Base-by-base conservation (phyloP, 768 basidiomycete genomes). In the Boletus vinaceobasis region DNA sequence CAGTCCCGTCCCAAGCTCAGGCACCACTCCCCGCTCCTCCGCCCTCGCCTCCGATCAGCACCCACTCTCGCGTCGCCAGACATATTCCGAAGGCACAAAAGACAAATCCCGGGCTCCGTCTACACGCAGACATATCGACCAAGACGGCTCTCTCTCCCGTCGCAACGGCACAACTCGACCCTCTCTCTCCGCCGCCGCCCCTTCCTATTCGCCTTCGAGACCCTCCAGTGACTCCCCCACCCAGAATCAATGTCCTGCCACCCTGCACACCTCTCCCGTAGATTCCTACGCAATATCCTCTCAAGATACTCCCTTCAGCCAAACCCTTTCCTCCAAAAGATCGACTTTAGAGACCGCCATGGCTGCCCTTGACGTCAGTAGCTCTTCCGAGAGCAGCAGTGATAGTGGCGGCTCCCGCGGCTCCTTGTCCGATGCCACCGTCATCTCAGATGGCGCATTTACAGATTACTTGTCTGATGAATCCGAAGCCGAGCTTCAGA, bases 391-490 rank as follows among this genome's bases (percentile, higher is more conserved):
- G 63, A 81, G 84, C 65, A 83, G 81, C 64, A 83, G 85, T 58
- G 84, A 86, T 44, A 76, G 76, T 36, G 68, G 69, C 63, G 74
- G 77, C 57, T 74, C 72, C 15, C 67, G 74, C 15, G 82, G 83
- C 36, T 86, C 85, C 19, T 60, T 82, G 65, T 84, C 86, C 4
- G 87, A 88, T 66, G 83, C 83, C 55, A 92, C 91, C 5, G 79
- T 92, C 52, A 90, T 86, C 5, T 91, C 90, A 9, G 90, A 92
- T 60, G 90, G 90, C 13, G 89, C 84, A 15, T 93, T 93, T 65
- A 93, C 91, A 13, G 91, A 93, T 67, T 93, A 93, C 68, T 73
- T 92, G 31, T 92, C 90, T n/a, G 90, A 92, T 65, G 90, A 93
- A 71, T 92, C 90, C n/a, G 90, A 93, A 64, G 89, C 85, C 27